A percentile compares a stretch with the other conserved stretches of the same genome.
Conservation (phyloP, 768 basidiomycete species). For the Pisolithus marmoratus region DNA sequence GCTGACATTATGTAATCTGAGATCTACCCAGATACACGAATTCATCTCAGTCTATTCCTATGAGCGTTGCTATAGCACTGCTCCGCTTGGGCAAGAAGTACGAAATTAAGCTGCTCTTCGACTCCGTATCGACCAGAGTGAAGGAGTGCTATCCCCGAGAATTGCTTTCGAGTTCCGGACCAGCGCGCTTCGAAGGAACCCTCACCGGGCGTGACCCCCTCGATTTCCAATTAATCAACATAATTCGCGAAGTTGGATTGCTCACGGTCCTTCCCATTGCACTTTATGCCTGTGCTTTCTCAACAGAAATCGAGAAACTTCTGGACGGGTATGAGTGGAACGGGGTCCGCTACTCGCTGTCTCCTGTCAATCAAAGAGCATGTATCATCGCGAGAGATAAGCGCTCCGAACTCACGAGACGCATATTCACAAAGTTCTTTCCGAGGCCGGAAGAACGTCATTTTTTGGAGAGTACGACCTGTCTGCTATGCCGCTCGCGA, state of each 20-base stretch:
- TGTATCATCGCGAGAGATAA: background rate
- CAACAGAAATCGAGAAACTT: background rate
- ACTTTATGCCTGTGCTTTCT: background rate
- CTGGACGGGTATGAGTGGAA: background rate
- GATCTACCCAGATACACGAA: conserved; percentile 4
- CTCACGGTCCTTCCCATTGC: background rate
- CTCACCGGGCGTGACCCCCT: conserved; percentile 4
- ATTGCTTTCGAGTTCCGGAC: background rate
- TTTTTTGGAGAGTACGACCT: background rate
- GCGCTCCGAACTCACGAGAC: background rate
- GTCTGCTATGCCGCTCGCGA: too few species aligned
- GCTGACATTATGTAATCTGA: background rate
- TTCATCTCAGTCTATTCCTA: conserved; percentile 4
- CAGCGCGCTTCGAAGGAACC: background rate
- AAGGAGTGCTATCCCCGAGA: background rate
- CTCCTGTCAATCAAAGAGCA: background rate
- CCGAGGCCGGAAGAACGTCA: background rate
- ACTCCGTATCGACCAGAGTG: conserved; percentile 7
- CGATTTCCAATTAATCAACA: conserved; percentile 6
- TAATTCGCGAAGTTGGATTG: background rate
- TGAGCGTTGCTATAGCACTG: conserved; percentile 3
- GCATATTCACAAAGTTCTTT: background rate
- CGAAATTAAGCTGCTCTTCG: conserved; percentile 1
- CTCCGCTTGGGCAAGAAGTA: conserved; percentile 17
- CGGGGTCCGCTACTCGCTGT: background rate